A percentile compares a stretch with the other conserved stretches of the same genome.
phyloP scores from a whole-genome alignment of 768 basidiomycete genomes.

The Tulasnella sp. region DNA sequence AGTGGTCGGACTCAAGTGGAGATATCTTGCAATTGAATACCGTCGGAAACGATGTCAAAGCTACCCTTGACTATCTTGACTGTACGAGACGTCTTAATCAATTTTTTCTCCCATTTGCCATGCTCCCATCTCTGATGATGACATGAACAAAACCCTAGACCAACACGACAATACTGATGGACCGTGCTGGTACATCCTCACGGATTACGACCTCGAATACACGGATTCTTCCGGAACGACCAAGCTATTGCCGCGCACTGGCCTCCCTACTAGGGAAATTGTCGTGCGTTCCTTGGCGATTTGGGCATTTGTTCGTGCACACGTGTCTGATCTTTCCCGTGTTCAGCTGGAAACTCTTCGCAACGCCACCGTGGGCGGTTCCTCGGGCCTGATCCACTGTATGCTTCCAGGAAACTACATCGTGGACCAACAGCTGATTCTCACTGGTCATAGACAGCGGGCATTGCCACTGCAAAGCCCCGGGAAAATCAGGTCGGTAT shows the following conservation, averaged over 20 bases:
- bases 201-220: neutral
- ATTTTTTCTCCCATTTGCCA: too few species aligned
- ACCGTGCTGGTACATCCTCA: neutral
- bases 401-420: neutral
- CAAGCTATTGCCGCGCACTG: neutral
- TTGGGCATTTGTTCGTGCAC: neutral
- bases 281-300: neutral
- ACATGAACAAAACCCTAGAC: neutral
- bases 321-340: neutral
- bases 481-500: neutral
- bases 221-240: neutral
- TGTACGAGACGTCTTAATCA: neutral
- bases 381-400: neutral
- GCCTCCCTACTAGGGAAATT: neutral
- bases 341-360: neutral
- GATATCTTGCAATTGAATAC: neutral
- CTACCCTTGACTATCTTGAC: neutral
- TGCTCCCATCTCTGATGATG: neutral
- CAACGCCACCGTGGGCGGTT: neutral
- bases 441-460: neutral
- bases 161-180: neutral
- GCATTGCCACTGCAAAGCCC: neutral
- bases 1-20: neutral
- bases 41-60: neutral
- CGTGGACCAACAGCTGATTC: too few species aligned